Base-by-base conservation (phyloP, 2,329 filamentous ascomycete genomes). In the Scolecobasidium constrictum region DNA sequence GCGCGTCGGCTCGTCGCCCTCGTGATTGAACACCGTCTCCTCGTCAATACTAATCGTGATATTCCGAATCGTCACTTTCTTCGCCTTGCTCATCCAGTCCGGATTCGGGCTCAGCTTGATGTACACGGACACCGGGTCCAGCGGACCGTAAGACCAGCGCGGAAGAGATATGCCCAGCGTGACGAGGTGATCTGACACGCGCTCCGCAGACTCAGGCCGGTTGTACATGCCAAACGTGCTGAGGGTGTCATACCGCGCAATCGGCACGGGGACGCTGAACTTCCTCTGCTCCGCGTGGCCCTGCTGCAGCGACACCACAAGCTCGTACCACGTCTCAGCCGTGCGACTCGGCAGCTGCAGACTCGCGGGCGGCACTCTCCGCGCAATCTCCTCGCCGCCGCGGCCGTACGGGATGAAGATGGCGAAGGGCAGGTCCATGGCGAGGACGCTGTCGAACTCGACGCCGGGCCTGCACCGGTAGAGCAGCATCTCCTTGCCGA, bases 151-250 rank as follows among this genome's bases (percentile, higher is more conserved):
- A 49, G 88, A 95, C 87, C 90, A 95, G 48, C 87, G 78, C 18
- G 92, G 90, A 50, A 98, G 70, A 47, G 87, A 94, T 52, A 95
- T 94, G 36, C 85, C 86, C 43, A 96, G 69, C 6, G 86, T 93
- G 47, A 96, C 86, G 43, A 96, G 68, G 61, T 94, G 92, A 65
- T 96, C 92, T 40, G 83, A 78, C 22, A 87, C 85, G 47, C 81
- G 77, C 54, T 93, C 83, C 44, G 86, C 86, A 46, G 83, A 83
- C 62, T 95, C 90, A 13, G 88, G 90, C 43, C 87, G 82, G 65
- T 96, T 96, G 69, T 96, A 98, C 92, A 96, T 96, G 63, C 92
- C 92, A 66, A 98, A 98, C 2, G 92, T 96, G 34, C 88, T 95
- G 38, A 98, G 71, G 1, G 90, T 98, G 62, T 98, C 92, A 67